Conservation (phyloP, 2,329 filamentous ascomycete genomes). For the Fusarium dimerum region DNA sequence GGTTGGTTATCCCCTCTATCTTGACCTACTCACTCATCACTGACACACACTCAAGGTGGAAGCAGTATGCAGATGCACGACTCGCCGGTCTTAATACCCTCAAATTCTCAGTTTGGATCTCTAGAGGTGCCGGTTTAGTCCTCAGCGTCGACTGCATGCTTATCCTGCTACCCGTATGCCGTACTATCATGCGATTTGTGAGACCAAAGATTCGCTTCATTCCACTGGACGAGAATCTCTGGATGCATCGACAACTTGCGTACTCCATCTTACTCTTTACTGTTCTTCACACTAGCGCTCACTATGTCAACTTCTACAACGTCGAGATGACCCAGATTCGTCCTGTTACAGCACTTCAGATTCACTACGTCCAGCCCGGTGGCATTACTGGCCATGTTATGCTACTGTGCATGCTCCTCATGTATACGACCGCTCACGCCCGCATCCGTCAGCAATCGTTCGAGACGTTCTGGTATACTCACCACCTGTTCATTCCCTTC, state of each 20-base stretch:
- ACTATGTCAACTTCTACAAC: slow-evolving; percentile 99
- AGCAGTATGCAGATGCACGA: slow-evolving; percentile 68
- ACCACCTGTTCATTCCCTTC: slow-evolving; percentile 98
- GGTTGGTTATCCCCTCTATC: slow-evolving; percentile 56
- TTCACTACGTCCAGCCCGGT: slow-evolving; percentile 86
- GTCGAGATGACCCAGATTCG: slow-evolving; percentile 85
- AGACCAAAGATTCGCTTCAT: slow-evolving; percentile 86
- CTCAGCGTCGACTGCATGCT: slow-evolving; percentile 82
- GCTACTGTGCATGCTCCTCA: slow-evolving; percentile 98
- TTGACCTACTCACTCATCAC: not conserved
- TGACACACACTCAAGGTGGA: slow-evolving; percentile 59
- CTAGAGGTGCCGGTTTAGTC: slow-evolving; percentile 86
- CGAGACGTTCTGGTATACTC: slow-evolving; percentile 99
- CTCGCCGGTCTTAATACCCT: slow-evolving; percentile 80
- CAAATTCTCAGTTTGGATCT: slow-evolving; percentile 91
- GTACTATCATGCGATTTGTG: slow-evolving; percentile 81
- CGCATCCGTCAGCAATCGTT: slow-evolving; percentile 96
- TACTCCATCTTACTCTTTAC: slow-evolving; percentile 87
- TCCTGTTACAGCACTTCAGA: slow-evolving; percentile 77
- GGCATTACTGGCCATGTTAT: slow-evolving; percentile 96
- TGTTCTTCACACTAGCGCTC: slow-evolving; percentile 71
- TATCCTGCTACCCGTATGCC: slow-evolving; percentile 92
- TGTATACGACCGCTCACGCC: slow-evolving; percentile 93
- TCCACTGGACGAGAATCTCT: slow-evolving; percentile 93
- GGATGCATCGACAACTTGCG: slow-evolving; percentile 94